Base-by-base conservation (phyloP, 805 yeast species). In the Candida maltosa region DNA sequence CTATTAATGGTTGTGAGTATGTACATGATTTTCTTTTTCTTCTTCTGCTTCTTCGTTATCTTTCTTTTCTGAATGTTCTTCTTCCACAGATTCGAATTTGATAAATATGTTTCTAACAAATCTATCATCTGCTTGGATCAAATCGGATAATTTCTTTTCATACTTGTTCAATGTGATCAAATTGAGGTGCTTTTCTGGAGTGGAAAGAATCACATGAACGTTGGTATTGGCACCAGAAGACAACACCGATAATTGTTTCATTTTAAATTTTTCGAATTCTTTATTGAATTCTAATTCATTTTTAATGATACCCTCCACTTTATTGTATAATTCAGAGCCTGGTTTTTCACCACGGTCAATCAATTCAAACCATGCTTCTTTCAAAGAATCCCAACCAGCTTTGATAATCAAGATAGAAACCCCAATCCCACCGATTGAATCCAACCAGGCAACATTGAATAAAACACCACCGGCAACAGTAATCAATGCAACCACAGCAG, bases 381-480 rank as follows among this genome's bases (percentile, higher is more conserved):
- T 66, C 47, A 84, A 77, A 18, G 95, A 89, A 3, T 75, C 73
- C 57, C 77, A 73, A 23, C 97, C 97, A 6, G 96, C 96, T 45
- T 75, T 79, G 44, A 89, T 76, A 38, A 93, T 83, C 48, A 93
- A 65, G 2, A 73, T 70, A 0, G 97, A 87, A 6, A 93, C 97
- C 4, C 87, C 54, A 20, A 89, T 57, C 0, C 97, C 98, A 42
- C 97, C 98, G 37, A 87, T 73, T 2, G 97, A 85, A 56, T 93
- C 98, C 37, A 93, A 63, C 80, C 96, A 87, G 29, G 79, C 80
- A 26, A 87, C 74, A 43, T 80, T 75, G 42, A 88, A 75, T 40
- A 87, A 67, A 46, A 84, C 81, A 22, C 96, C 95, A 2, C 89
- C 80, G 0, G 94, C 75, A 34, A 93, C 93, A 1, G 97, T 88